Evolutionary conservation across 2,329 filamentous ascomycete genomes (phyloP).

Genomic region (Paecilomyces fulvus): DNA sequence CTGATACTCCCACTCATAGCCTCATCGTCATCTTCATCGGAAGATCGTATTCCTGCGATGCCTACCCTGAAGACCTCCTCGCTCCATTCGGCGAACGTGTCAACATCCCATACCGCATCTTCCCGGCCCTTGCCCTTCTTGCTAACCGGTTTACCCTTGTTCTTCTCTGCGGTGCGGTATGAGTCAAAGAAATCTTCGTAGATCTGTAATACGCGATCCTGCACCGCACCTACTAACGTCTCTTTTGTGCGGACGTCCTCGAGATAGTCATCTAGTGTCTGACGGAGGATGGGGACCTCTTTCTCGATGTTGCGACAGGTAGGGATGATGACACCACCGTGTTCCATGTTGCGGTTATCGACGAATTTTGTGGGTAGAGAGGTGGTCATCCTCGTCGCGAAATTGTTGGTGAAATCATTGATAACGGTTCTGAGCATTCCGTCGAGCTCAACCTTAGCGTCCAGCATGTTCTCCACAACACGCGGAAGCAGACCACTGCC

Average conservation of each 20-base stretch:
- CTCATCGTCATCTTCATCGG: conserved; percentile 16
- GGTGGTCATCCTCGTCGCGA: conserved; percentile 49
- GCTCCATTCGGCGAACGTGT: conserved; percentile 57
- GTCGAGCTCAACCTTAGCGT: conserved; percentile 61
- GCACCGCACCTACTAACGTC: conserved; percentile 57
- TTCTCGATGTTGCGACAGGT: conserved; percentile 49
- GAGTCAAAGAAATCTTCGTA: conserved; percentile 59
- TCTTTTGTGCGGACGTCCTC: conserved; percentile 56
- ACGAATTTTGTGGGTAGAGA: conserved; percentile 33
- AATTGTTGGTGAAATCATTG: conserved; percentile 56
- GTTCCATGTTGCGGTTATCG: conserved; percentile 29
- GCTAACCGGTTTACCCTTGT: conserved; percentile 23
- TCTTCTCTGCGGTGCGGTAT: conserved; percentile 34
- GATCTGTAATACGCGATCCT: conserved; percentile 53
- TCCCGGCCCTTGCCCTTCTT: conserved; percentile 53
- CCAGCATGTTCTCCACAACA: conserved; percentile 63
- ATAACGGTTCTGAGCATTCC: conserved; percentile 54
- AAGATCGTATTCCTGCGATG: conserved; percentile 25
- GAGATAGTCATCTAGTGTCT: conserved; percentile 54
- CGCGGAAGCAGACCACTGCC: conserved; percentile 52
- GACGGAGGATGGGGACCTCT: conserved; percentile 48
- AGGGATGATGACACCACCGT: conserved; percentile 35
- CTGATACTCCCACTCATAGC: conserved; percentile 3
- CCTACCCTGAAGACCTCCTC: conserved; percentile 52
- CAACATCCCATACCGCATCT: conserved; percentile 56